These are phyloP conservation scores for Thermochaetoides thermophila DNA, from an alignment of 495 filamentous ascomycete species.

Conservation along the genomic window DNA sequence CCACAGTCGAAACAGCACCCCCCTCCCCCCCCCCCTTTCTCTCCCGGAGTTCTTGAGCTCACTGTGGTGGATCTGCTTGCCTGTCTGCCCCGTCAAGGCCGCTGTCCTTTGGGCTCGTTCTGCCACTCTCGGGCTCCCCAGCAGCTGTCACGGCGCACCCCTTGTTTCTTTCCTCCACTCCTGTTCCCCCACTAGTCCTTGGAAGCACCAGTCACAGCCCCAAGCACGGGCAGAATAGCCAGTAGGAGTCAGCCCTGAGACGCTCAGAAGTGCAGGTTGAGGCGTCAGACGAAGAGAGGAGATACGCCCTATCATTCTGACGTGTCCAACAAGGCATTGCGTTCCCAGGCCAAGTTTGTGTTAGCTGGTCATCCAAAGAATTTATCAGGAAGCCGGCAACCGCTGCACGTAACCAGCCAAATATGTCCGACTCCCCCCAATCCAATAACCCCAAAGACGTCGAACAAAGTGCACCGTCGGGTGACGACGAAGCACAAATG, in stretches of 20 bases:
- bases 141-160: slow-evolving; percentile 9
- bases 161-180: slow-evolving; percentile 3
- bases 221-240: slow-evolving; percentile 30
- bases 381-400: slow-evolving; percentile 41
- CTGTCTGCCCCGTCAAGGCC: slow-evolving; percentile 10
- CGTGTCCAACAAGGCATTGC: slow-evolving; percentile 42
- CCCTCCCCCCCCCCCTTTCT: no score
- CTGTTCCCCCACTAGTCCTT: slow-evolving; percentile 14
- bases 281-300: slow-evolving; percentile 24
- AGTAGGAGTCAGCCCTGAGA: slow-evolving; percentile 27
- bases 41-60: no score
- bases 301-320: slow-evolving; percentile 35
- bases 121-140: slow-evolving; percentile 13
- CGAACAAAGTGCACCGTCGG: slow-evolving; percentile 85
- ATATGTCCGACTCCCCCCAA: slow-evolving; percentile 93
- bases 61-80: no score
- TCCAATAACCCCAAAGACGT: slow-evolving; percentile 89
- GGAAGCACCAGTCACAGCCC: slow-evolving; percentile 28
- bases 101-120: slow-evolving; percentile 17
- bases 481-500: slow-evolving; percentile 62
- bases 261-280: slow-evolving; percentile 32
- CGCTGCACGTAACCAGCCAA: slow-evolving; percentile 56
- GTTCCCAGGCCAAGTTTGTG: slow-evolving; percentile 31
- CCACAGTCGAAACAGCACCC: no score
- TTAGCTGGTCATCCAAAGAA: slow-evolving; percentile 40